These are phyloP conservation scores for Comarum palustre DNA, from an alignment of 306 rosid genomes.

Conservation along the genomic window DNA sequence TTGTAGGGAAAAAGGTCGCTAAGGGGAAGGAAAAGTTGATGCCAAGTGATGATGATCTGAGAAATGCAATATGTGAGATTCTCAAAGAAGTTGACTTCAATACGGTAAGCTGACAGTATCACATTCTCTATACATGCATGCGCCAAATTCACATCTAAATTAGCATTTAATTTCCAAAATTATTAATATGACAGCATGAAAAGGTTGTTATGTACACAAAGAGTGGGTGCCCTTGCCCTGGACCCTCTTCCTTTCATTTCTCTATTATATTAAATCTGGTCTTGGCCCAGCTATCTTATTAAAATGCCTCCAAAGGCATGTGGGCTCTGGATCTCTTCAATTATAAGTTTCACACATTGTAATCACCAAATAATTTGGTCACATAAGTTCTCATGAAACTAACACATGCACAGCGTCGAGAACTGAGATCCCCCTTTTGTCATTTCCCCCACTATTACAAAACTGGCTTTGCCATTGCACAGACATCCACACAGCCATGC, in stretches of 20 bases:
- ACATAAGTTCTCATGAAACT: neutral
- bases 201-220: neutral
- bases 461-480: neutral
- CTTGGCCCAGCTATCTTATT: neutral
- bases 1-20: constrained; percentile 50
- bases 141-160: neutral
- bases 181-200: neutral
- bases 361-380: neutral
- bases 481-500: neutral
- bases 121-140: neutral
- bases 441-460: neutral
- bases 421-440: neutral
- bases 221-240: neutral
- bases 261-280: neutral
- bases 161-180: neutral
- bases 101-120: constrained; percentile 53
- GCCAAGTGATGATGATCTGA: constrained; percentile 70
- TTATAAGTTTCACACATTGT: neutral
- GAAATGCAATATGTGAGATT: constrained; percentile 79
- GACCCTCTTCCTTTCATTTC: neutral
- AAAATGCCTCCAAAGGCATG: neutral
- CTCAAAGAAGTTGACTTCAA: constrained; percentile 97
- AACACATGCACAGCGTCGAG: neutral
- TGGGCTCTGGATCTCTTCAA: neutral
- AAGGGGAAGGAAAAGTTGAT: constrained; percentile 54